These are phyloP conservation scores for Martiniozyma abietophila DNA, from an alignment of 805 yeast genomes.

Conservation along the genomic window DNA sequence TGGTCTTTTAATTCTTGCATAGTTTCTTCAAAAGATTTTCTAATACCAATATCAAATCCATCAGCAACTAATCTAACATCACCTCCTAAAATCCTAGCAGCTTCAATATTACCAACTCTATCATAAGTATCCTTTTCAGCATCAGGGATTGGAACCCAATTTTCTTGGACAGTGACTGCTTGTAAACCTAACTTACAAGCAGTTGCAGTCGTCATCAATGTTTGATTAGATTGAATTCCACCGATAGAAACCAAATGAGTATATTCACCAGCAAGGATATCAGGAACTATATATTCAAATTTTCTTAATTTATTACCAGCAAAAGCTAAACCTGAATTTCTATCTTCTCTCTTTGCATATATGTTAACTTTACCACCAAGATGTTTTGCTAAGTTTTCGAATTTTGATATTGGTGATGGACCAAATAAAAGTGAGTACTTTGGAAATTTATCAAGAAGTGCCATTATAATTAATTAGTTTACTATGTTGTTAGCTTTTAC, in stretches of 20 bases:
- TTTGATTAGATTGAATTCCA: slow-evolving; percentile 29
- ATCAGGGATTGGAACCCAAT: slow-evolving; percentile 29
- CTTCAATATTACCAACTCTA: slow-evolving; percentile 29
- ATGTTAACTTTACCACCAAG: slow-evolving; percentile 27
- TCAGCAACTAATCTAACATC: slow-evolving; percentile 28
- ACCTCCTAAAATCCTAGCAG: slow-evolving; percentile 30
- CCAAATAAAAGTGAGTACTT: slow-evolving; percentile 26
- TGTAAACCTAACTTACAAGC: slow-evolving; percentile 29
- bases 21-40: slow-evolving; percentile 28
- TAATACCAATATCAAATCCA: slow-evolving; percentile 29
- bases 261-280: slow-evolving; percentile 26
- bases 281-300: slow-evolving; percentile 28
- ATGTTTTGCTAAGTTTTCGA: slow-evolving; percentile 22
- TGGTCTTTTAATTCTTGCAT: slow-evolving; percentile 19
- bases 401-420: slow-evolving; percentile 27
- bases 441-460: slow-evolving; percentile 17
- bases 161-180: slow-evolving; percentile 29
- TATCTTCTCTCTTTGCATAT: slow-evolving; percentile 28
- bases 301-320: slow-evolving; percentile 29
- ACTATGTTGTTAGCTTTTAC: too few relatives aligned
- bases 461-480: slow-evolving; percentile 7
- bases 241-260: slow-evolving; percentile 29
- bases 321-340: slow-evolving; percentile 28
- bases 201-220: slow-evolving; percentile 29
- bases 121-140: slow-evolving; percentile 24